These are phyloP conservation scores for Candida buenavistaensis DNA, from an alignment of 1,139 yeast species.

Conservation along the genomic window DNA sequence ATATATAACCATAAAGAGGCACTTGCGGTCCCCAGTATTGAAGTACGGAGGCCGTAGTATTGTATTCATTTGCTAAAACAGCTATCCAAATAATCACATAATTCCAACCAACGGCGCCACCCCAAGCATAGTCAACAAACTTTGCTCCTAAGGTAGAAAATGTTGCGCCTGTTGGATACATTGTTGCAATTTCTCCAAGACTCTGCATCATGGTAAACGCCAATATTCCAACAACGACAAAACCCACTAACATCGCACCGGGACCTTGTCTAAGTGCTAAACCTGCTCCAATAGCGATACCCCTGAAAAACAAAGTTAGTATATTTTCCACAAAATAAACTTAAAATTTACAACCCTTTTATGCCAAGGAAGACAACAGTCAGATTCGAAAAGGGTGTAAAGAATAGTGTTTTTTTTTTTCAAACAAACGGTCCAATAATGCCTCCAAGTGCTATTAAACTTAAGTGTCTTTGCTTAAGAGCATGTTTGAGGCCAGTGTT, in stretches of 20 bases:
- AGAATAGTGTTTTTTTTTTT: no score
- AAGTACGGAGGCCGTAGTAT: slow-evolving; percentile 53
- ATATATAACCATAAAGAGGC: slow-evolving; percentile 57
- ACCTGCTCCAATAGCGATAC: slow-evolving; percentile 51
- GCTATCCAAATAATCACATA: slow-evolving; percentile 64
- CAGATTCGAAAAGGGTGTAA: no score
- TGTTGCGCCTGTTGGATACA: slow-evolving; percentile 54
- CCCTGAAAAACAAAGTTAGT: no score
- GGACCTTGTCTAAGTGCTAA: slow-evolving; percentile 48
- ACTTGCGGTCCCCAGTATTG: slow-evolving; percentile 62
- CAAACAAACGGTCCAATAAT: slow-evolving; percentile 59
- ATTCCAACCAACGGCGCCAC: slow-evolving; percentile 62
- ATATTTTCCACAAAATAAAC: no score
- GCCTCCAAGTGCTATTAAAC: slow-evolving; percentile 53
- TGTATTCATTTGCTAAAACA: slow-evolving; percentile 60
- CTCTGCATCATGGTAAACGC: slow-evolving; percentile 60
- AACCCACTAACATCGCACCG: slow-evolving; percentile 43
- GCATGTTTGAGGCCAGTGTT: slow-evolving; percentile 26
- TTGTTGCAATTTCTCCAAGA: slow-evolving; percentile 56
- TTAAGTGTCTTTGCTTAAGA: slow-evolving; percentile 44
- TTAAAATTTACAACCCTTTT: no score
- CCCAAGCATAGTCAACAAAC: slow-evolving; percentile 57
- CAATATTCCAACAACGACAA: slow-evolving; percentile 53
- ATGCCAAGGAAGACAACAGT: no score
- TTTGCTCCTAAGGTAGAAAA: slow-evolving; percentile 54